These are phyloP conservation scores for Apiotrichum gracile DNA, from an alignment of 1,284 basidiomycete genomes.

Conservation along the genomic window DNA sequence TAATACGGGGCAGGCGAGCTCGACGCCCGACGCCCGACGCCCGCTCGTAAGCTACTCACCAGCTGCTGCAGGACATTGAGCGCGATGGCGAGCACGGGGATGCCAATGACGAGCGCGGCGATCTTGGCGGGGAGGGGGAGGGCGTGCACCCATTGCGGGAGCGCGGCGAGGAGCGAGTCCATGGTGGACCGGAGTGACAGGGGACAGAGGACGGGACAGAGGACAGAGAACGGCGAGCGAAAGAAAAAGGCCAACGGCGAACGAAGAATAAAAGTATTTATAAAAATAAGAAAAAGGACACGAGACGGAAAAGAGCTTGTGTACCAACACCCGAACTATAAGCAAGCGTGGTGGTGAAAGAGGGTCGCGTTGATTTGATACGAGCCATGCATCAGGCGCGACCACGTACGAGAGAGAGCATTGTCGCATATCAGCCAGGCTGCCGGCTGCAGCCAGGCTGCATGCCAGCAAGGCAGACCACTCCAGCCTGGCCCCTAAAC, in stretches of 20 bases:
- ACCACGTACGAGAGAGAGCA: neutral
- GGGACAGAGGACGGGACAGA: neutral
- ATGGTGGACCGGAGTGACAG: too few relatives aligned
- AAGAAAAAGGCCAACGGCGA: neutral
- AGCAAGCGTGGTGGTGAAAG: neutral
- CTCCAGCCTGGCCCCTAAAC: too few relatives aligned
- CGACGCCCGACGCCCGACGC: too few relatives aligned
- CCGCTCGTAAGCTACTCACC: conserved; percentile 46
- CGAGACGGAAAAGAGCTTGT: neutral
- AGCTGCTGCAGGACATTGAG: conserved; percentile 61
- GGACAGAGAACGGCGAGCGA: neutral
- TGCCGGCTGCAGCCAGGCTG: too few relatives aligned
- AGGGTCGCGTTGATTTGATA: conserved; percentile 9
- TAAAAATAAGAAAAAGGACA: neutral
- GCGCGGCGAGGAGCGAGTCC: conserved; percentile 47
- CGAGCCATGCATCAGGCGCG: neutral
- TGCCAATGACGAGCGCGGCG: conserved; percentile 37
- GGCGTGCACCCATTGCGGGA: conserved; percentile 48
- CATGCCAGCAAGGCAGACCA: too few relatives aligned
- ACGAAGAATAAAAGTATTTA: neutral
- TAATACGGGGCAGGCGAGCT: too few relatives aligned
- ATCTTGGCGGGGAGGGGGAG: conserved; percentile 12
- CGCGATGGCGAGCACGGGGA: conserved; percentile 48
- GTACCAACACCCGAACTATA: too few relatives aligned
- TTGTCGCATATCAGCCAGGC: too few relatives aligned